Base-by-base conservation (phyloP, 2,329 filamentous ascomycete species). In the Biscogniauxia sp. region DNA sequence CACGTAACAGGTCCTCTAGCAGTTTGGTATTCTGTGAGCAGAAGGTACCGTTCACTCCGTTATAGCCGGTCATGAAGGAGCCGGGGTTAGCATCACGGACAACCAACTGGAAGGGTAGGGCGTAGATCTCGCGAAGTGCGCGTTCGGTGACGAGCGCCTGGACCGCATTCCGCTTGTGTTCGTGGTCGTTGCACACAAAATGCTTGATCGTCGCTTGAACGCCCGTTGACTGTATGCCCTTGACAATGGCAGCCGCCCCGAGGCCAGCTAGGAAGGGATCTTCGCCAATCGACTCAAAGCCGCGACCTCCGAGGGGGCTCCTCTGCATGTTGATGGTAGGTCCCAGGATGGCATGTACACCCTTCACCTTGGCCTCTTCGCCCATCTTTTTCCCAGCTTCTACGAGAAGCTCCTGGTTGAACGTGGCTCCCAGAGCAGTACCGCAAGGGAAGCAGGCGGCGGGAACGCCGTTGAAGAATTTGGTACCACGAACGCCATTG, bases 401-500 rank as follows among this genome's bases (percentile, higher is more conserved):
- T 53, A 81, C 76, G 1, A 86, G 77, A 9, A 87, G 78, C 5
- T 78, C 72, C 28, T 76, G 73, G 71, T 88, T 85, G 70, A 83
- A 88, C 23, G 84, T 87, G 4, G 85, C 78, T 26, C 82, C 85
- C 5, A 88, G 76, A 1, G 78, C 81, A 0, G 84, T 85, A 20
- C 83, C 84, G 62, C 84, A 86, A 11, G 85, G 84, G 65, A 88
- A 82, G 67, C 84, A 87, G n/a, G 84, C 84, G 1, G 85, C 82
- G 23, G 78, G 79, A 32, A 81, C 75, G 56, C 87, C 85, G 66
- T 87, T 84, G 75, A 90, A 90, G 78, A 89, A 90, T 66, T 84
- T 85, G 53, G 84, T 86, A 55, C 88, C 88, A 64, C 88, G 80
- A 37, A 88, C 83, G 55, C 88, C 88, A 71, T 90, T 90, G 45